These are phyloP conservation scores for Immersiporthe knoxdaviesiana DNA, from an alignment of 2,329 filamentous ascomycete genomes.

Conservation along the genomic window DNA sequence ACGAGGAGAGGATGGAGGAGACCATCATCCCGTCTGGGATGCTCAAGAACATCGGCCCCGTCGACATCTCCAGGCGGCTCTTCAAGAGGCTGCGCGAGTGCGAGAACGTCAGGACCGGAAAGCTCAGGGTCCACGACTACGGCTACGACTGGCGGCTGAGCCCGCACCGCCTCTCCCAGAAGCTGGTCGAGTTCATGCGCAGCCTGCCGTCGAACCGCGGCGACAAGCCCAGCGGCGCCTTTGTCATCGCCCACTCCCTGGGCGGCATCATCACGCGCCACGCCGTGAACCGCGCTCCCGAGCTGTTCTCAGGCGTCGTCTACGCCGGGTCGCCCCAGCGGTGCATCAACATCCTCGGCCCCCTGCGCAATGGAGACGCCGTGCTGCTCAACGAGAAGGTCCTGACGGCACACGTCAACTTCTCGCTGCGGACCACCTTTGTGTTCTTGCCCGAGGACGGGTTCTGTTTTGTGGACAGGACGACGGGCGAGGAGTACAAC, in stretches of 20 bases:
- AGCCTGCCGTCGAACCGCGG: slow-evolving; percentile 72
- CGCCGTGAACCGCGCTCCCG: slow-evolving; percentile 81
- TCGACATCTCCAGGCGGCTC: slow-evolving; percentile 83
- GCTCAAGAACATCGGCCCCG: slow-evolving; percentile 87
- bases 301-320: slow-evolving; percentile 82
- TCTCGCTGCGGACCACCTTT: slow-evolving; percentile 85
- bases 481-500: slow-evolving; percentile 77
- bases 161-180: slow-evolving; percentile 72
- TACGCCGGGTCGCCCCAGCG: slow-evolving; percentile 85
- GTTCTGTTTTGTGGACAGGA: slow-evolving; percentile 82
- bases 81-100: slow-evolving; percentile 77
- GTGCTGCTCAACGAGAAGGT: slow-evolving; percentile 88
- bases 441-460: slow-evolving; percentile 85
- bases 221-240: slow-evolving; percentile 65
- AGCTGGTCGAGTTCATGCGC: slow-evolving; percentile 74
- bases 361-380: slow-evolving; percentile 88
- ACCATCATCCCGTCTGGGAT: slow-evolving; percentile 85
- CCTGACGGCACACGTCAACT: slow-evolving; percentile 90
- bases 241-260: slow-evolving; percentile 83
- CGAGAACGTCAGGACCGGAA: slow-evolving; percentile 72
- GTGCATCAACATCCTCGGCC: slow-evolving; percentile 90
- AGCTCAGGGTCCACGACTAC: slow-evolving; percentile 82
- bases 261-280: slow-evolving; percentile 88
- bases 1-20: slow-evolving; percentile 81
- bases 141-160: slow-evolving; percentile 95